phyloP scores from a whole-genome alignment of 768 basidiomycete species.

The Amanita rimosa region DNA sequence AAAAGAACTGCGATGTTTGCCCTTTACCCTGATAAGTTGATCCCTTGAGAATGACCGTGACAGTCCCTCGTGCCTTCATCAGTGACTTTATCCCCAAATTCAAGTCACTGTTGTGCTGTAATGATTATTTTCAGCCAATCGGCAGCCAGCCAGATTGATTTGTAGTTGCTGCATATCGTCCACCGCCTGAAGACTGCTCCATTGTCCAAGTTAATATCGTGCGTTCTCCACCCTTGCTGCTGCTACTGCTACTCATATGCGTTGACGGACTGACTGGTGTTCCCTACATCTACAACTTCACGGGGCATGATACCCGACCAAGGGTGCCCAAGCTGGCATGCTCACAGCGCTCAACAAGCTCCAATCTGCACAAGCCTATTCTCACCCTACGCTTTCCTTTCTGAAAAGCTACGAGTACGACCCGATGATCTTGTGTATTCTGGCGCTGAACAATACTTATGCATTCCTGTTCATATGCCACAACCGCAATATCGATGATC shows the following conservation, averaged over 20 bases:
- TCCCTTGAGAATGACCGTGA: no score
- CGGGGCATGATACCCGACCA: constrained; percentile 69
- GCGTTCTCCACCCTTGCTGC: no score
- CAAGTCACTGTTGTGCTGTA: no score
- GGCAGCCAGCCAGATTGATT: no score
- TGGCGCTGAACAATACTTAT: constrained; percentile 51
- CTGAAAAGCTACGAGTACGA: constrained; percentile 45
- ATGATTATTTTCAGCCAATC: no score
- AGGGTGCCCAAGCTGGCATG: constrained; percentile 31
- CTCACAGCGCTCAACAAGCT: constrained; percentile 41
- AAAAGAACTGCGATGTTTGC: no score
- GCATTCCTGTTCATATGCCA: neutral
- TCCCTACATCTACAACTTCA: constrained; percentile 47
- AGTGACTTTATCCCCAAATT: no score
- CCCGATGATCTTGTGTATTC: constrained; percentile 48
- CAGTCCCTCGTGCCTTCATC: no score
- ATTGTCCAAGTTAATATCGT: constrained; percentile 60
- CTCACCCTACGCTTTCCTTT: constrained; percentile 41
- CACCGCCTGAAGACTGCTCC: constrained; percentile 36
- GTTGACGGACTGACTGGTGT: neutral
- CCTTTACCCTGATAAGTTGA: no score
- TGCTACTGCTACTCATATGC: neutral
- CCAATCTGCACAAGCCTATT: constrained; percentile 30
- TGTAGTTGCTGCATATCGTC: constrained; percentile 30
- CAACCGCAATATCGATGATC: neutral